Evolutionary conservation across 2,329 filamentous ascomycete species (phyloP), one percentile per base, ranked within the genome.

Genomic region (Phoma sp.): DNA sequence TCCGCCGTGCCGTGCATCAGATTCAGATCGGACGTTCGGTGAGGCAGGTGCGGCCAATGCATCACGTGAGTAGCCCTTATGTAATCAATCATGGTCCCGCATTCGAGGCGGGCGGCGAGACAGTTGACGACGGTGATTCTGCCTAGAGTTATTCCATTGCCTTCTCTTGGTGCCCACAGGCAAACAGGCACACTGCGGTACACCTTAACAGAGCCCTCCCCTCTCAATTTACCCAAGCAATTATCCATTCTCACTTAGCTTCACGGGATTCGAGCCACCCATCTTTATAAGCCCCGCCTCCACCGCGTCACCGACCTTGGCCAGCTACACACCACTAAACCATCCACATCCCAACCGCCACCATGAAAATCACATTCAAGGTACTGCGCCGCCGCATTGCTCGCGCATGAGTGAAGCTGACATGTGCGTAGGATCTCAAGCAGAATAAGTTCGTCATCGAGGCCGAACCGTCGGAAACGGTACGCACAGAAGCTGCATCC

Each of bases 361-460:
- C 69, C 59, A 88, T 88, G 85, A 87, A 87, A 83, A 84, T 88
- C 78, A 87, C 85, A 56, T 89, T 90, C 82, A 89, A 88, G 80
- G 86, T 87, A 67, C 18, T 48, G 68, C 62, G 51, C 32, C 53
- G 40, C 47, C 50, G 45, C 47, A 10, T 53, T 54, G 49, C 12
- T 10, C 17, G 34, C 11, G 17, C 17, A 2, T 7, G 23, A 38
- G 38, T 18, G 26, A 29, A 56, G 56, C 68, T 72, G 15, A 74
- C 59, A 66, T 33, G 30, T 42, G 46, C 23, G 28, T 68, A 97
- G 93, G 95, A 99, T 82, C 85, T 99, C 73, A 98, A 97, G 84
- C 95, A 98, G 79, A 91, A 97, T 77, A 97, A 97, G 83, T 99
- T 99, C 80, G 87, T 88, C 72, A 90, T 99, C 82, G 93, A 98